Evolutionary conservation across 2,329 filamentous ascomycete species (phyloP).

Genomic region (Fusarium burgessii): DNA sequence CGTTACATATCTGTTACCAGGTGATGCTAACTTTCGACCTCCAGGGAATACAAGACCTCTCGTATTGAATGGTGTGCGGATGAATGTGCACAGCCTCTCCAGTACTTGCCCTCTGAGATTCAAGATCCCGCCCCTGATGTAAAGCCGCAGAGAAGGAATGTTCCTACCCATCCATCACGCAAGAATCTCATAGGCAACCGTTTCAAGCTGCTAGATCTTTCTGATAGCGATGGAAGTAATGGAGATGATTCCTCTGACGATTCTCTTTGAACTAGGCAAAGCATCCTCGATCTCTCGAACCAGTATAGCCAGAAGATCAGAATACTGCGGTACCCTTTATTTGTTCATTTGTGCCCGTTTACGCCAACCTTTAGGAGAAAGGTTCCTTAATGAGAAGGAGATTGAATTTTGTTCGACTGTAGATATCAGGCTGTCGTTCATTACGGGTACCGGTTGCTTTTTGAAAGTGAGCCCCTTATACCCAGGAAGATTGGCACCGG

Average conservation of each 20-base stretch:
- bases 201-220: constrained; percentile 69
- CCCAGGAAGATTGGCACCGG: not conserved
- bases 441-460: not conserved
- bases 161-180: not conserved
- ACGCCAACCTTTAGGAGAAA: not conserved
- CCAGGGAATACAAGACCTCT: constrained; percentile 74
- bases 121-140: not conserved
- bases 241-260: constrained; percentile 28
- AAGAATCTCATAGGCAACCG: constrained; percentile 65
- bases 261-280: constrained; percentile 1
- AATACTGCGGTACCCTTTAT: not conserved
- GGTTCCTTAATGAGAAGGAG: not conserved
- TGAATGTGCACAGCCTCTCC: constrained; percentile 74
- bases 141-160: not conserved
- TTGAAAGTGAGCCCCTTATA: not conserved
- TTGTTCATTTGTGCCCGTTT: not conserved
- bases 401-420: not conserved
- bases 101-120: constrained; percentile 29
- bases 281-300: not conserved
- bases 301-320: not conserved
- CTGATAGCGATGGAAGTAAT: constrained; percentile 53
- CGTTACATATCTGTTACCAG: not conserved
- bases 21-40: constrained; percentile 46
- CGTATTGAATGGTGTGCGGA: constrained; percentile 79
- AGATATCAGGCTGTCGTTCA: not conserved